Conservation (phyloP, 2,329 filamentous ascomycete species). For the Fusarium liriodendri region DNA sequence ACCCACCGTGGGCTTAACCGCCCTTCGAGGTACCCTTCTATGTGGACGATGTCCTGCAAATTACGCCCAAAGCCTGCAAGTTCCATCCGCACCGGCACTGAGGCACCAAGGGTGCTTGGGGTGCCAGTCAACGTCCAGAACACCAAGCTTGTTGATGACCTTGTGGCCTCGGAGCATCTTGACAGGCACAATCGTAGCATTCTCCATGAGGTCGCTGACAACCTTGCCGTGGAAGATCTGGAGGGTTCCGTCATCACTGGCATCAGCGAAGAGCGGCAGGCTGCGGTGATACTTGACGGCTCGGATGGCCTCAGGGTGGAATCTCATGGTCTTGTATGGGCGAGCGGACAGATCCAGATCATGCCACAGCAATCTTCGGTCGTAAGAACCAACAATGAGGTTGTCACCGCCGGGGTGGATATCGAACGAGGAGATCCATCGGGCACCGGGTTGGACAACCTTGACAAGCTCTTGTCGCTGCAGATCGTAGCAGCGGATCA, state of each 20-base stretch:
- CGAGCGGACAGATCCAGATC: slow-evolving; percentile 91
- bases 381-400: slow-evolving; percentile 93
- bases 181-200: slow-evolving; percentile 93
- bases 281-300: slow-evolving; percentile 88
- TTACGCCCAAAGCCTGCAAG: slow-evolving; percentile 83
- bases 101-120: slow-evolving; percentile 93
- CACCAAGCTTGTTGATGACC: slow-evolving; percentile 85
- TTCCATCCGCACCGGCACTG: slow-evolving; percentile 94
- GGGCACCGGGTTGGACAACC: slow-evolving; percentile 90
- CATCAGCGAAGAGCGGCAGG: slow-evolving; percentile 90
- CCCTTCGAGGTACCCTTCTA: not conserved
- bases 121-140: slow-evolving; percentile 97
- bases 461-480: slow-evolving; percentile 92
- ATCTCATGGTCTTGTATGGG: slow-evolving; percentile 96
- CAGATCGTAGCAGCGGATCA: slow-evolving; percentile 93
- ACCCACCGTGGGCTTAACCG: slow-evolving; percentile 14
- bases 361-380: slow-evolving; percentile 94
- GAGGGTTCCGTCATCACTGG: slow-evolving; percentile 91
- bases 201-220: slow-evolving; percentile 93
- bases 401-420: slow-evolving; percentile 95
- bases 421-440: slow-evolving; percentile 93
- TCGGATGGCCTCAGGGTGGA: slow-evolving; percentile 92
- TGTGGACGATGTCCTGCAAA: not conserved
- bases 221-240: slow-evolving; percentile 99
- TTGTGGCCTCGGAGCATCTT: slow-evolving; percentile 94